phyloP scores from a whole-genome alignment of 2,329 filamentous ascomycete genomes.

The Bipolaris sorokiniana region DNA sequence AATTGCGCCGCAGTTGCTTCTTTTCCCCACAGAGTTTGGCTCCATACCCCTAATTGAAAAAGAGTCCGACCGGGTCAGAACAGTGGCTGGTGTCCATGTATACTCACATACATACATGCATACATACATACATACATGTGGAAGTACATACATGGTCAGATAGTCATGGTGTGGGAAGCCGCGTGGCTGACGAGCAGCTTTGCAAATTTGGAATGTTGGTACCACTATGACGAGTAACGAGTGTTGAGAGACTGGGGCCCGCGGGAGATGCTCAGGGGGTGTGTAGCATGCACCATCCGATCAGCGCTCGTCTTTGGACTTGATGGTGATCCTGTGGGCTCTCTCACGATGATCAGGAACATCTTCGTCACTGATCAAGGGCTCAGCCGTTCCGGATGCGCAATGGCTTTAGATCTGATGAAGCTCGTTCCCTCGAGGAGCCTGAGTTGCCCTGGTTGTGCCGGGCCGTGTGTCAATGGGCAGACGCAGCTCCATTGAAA shows the following conservation, averaged over 20 bases:
- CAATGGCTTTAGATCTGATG: background rate
- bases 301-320: constrained; percentile 6
- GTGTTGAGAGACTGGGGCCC: background rate
- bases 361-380: background rate
- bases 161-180: constrained; percentile 15
- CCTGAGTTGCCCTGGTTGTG: background rate
- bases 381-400: background rate
- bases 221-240: background rate
- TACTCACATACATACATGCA: background rate
- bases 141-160: constrained; percentile 2
- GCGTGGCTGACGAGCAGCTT: constrained; percentile 13
- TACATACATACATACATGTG: too few relatives aligned
- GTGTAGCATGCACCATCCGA: constrained; percentile 3
- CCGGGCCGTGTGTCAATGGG: background rate
- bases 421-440: background rate
- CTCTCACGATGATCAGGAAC: constrained; percentile 5
- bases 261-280: constrained; percentile 7
- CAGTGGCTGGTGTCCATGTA: constrained; percentile 9
- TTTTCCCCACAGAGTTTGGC: constrained; percentile 1
- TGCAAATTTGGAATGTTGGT: constrained; percentile 2
- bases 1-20: constrained; percentile 3
- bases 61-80: too few relatives aligned
- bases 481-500: background rate
- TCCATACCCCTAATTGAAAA: constrained; percentile 5
- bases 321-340: constrained; percentile 9